These are phyloP conservation scores for Aspergillus sp. DNA, from an alignment of 2,329 filamentous ascomycete genomes.

Conservation along the genomic window DNA sequence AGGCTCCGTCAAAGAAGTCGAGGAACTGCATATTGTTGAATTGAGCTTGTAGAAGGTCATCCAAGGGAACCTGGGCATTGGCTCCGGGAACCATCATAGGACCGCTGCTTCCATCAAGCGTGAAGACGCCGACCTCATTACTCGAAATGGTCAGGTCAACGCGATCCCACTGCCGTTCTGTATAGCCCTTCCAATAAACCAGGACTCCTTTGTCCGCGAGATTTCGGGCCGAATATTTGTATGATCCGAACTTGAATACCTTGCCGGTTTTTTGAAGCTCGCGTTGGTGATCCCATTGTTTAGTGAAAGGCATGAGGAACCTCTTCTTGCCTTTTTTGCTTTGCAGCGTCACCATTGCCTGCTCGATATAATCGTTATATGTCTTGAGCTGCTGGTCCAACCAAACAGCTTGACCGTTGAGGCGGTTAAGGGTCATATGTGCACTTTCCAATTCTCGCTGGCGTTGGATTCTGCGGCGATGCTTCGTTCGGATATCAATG, in stretches of 20 bases:
- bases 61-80: constrained; percentile 82
- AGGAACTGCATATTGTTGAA: constrained; percentile 97
- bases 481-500: constrained; percentile 95
- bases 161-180: constrained; percentile 81
- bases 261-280: constrained; percentile 90
- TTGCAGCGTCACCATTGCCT: constrained; percentile 94
- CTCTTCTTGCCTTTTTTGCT: constrained; percentile 95
- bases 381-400: constrained; percentile 94
- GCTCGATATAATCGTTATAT: constrained; percentile 99
- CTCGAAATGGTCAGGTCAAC: constrained; percentile 93
- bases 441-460: constrained; percentile 78
- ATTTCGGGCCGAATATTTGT: constrained; percentile 90
- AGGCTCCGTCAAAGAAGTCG: constrained; percentile 83
- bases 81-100: constrained; percentile 96
- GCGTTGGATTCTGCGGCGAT: constrained; percentile 84
- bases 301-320: constrained; percentile 94
- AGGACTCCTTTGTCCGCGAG: constrained; percentile 92
- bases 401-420: constrained; percentile 71
- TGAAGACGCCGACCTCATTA: constrained; percentile 92
- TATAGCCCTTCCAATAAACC: constrained; percentile 83
- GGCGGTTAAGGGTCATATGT: constrained; percentile 47
- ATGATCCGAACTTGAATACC: constrained; percentile 95
- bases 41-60: constrained; percentile 92
- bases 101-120: constrained; percentile 83
- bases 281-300: constrained; percentile 97